Conservation (phyloP, 345 rosid species). For the Triadica sebifera region DNA sequence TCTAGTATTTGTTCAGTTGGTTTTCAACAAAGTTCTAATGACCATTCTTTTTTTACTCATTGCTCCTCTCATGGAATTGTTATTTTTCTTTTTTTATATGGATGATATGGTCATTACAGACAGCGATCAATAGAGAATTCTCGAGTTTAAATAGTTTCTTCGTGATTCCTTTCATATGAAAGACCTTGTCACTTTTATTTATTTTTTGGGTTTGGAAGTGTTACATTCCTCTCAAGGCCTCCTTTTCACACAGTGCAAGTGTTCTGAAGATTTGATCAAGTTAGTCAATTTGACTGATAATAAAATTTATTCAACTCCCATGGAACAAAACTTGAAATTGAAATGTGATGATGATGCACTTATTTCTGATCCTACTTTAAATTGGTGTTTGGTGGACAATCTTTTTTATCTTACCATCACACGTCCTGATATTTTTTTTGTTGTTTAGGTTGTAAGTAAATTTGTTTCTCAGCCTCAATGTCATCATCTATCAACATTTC, state of each 20-base stretch:
- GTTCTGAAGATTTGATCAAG: neutral
- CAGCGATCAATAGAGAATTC: no score
- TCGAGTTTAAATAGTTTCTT: no score
- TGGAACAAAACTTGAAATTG: neutral
- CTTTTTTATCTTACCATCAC: conserved; percentile 6
- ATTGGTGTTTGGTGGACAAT: neutral
- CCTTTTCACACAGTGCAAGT: neutral
- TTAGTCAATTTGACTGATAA: neutral
- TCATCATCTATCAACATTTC: neutral
- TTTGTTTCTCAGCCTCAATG: neutral
- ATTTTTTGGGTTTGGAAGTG: no score
- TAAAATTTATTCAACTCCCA: neutral
- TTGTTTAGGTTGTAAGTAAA: neutral
- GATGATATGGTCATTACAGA: no score
- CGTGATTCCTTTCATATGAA: no score
- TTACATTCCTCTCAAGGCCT: no score
- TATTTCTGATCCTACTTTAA: neutral
- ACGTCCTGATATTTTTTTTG: neutral
- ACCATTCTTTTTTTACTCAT: no score
- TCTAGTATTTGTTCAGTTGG: no score
- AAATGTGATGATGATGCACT: neutral
- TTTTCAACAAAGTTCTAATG: no score
- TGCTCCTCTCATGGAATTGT: no score
- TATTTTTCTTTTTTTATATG: no score
- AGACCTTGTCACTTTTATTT: no score